Base-by-base conservation (phyloP, 2,329 filamentous ascomycete species). In the Pestalotiopsis sp. region DNA sequence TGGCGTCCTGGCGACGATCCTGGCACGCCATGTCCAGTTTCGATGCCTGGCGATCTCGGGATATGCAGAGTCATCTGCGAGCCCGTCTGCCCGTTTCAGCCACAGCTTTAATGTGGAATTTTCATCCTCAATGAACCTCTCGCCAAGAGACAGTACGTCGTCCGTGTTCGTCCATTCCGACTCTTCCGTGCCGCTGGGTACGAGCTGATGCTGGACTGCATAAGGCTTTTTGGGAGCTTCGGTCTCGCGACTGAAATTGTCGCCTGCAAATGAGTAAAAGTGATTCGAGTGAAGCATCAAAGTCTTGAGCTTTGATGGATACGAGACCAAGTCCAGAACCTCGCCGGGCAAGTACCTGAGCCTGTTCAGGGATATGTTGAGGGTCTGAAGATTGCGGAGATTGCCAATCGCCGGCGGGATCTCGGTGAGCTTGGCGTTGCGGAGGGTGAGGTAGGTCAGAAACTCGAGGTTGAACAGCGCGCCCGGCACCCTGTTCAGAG, bases 351-450 rank as follows among this genome's bases (percentile, higher is more conserved):
- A 81, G 69, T 81, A 86, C 6, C 82, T 83, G 12, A 94, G 80
- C 4, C 80, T 78, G 70, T 93, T 93, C 66, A 91, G 86, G 0
- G 90, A 87, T 9, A 94, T 73, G 72, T 93, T 93, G 52, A 94
- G 84, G 64, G 88, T 85, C 64, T 82, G 80, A 3, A 94, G 82
- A 68, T 88, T 89, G 4, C 76, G 76, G 6, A 93, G 82, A 39
- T 86, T 86, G 25, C 81, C 82, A 63, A 93, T 88, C 3, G 84
- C 82, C 0, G 88, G 81, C 1, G 92, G 89, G 2, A 94, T 79
- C 73, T 91, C 86, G 0, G 79, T 80, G 14, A 94, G 82, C 27
- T 83, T 77, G 73, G 93, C 93, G 69, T 85, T 87, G 45, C 92
- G 88, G 17, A 94, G 82, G 72, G 87, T 92, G 13, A 94, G 84